phyloP scores from a whole-genome alignment of 371 early-diverging fungal species.

The Rhizopus delemar region DNA sequence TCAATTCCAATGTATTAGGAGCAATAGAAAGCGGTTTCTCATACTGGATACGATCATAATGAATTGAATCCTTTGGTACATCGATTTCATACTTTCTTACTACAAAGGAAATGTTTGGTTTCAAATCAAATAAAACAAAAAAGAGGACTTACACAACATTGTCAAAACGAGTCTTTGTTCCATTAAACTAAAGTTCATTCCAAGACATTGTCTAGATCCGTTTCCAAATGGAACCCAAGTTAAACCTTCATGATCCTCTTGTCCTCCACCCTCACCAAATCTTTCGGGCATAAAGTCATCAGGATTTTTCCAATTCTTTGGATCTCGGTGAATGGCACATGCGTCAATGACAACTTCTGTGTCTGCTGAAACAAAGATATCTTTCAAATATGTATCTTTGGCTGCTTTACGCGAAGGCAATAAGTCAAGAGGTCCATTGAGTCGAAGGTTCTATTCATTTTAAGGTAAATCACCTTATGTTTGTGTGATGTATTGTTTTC shows the following conservation, averaged over 20 bases:
- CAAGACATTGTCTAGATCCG: conserved; percentile 36
- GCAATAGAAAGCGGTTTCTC: conserved; percentile 19
- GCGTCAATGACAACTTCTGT: conserved; percentile 40
- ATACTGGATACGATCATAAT: conserved; percentile 19
- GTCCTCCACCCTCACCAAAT: conserved; percentile 9
- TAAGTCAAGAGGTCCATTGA: conserved; percentile 8
- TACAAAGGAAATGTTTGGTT: neutral
- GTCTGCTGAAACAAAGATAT: conserved; percentile 48
- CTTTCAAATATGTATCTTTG: conserved; percentile 43
- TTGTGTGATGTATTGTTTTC: neutral
- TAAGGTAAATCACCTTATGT: neutral
- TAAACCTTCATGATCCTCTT: conserved; percentile 13
- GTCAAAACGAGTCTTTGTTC: conserved; percentile 48
- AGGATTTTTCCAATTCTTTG: conserved; percentile 26
- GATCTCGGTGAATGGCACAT: conserved; percentile 33
- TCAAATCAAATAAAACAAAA: neutral
- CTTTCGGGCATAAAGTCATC: conserved; percentile 19
- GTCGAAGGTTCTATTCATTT: conserved; percentile 15
- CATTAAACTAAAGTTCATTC: conserved; percentile 49
- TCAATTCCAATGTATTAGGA: conserved; percentile 12
- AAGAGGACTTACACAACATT: conserved; percentile 30
- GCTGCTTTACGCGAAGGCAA: conserved; percentile 17
- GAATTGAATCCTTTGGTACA: conserved; percentile 29
- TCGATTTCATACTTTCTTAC: conserved; percentile 35
- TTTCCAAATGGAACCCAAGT: conserved; percentile 37